Evolutionary conservation across 2,329 filamentous ascomycete genomes (phyloP).

Genomic region (Ceratocystis huliohia): DNA sequence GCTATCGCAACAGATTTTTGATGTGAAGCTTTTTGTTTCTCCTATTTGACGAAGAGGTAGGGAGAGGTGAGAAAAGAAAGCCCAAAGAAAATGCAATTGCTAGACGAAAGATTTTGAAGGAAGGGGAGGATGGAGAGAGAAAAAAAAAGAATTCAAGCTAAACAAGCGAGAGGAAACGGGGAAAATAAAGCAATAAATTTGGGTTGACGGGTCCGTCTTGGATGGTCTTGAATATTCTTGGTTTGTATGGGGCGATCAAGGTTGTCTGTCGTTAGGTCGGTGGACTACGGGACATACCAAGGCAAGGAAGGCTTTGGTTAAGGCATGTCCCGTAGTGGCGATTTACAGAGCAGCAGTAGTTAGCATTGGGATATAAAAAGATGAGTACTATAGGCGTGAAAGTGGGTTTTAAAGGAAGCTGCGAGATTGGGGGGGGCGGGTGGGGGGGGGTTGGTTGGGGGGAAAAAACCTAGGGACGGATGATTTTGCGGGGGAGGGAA

Average conservation of each 20-base stretch:
- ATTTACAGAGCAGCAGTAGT: constrained; percentile 73
- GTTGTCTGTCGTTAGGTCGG: constrained; percentile 62
- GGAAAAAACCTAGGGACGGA: constrained; percentile 25
- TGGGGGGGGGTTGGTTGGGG: constrained; percentile 25
- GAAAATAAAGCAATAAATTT: constrained; percentile 10
- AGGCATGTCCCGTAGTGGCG: constrained; percentile 59
- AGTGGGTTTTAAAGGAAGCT: constrained; percentile 47
- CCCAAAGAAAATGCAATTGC: not conserved
- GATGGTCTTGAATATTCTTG: no score
- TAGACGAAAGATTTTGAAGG: not conserved
- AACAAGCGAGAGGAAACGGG: constrained; percentile 5
- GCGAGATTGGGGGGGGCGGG: not conserved
- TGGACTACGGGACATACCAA: constrained; percentile 59
- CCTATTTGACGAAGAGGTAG: not conserved
- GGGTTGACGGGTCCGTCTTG: constrained; percentile 45
- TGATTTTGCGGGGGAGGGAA: constrained; percentile 20
- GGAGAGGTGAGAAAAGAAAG: not conserved
- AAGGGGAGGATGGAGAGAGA: not conserved
- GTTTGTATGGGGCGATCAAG: constrained; percentile 37
- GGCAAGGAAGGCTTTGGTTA: constrained; percentile 27
- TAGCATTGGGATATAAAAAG: constrained; percentile 38
- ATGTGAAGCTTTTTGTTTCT: not conserved
- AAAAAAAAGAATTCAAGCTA: not conserved
- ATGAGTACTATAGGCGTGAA: constrained; percentile 51
- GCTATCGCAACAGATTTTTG: not conserved